Evolutionary conservation across 345 rosid genomes (phyloP).

Genomic region (Rhizophora mangle): DNA sequence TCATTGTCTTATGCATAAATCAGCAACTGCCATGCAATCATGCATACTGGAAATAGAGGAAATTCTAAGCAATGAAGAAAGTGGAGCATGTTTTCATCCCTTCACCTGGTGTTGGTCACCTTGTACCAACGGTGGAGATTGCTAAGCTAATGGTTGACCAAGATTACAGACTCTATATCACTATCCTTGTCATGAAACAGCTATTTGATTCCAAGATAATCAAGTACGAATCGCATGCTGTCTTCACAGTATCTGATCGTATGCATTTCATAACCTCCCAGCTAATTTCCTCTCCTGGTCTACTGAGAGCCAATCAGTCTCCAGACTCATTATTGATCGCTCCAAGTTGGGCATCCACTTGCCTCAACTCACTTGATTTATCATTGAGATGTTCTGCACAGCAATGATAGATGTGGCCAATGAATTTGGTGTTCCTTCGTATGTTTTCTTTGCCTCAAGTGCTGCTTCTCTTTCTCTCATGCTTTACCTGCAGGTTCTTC

Average conservation of each 20-base stretch:
- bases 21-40: too few species aligned
- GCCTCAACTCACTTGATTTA: constrained; percentile 39
- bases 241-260: background rate
- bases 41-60: too few species aligned
- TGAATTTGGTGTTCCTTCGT: constrained; percentile 41
- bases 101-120: constrained; percentile 12
- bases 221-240: background rate
- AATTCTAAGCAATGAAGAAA: background rate
- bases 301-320: background rate
- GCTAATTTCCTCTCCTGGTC: background rate
- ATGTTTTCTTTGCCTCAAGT: constrained; percentile 43
- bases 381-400: constrained; percentile 52
- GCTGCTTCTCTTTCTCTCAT: constrained; percentile 35
- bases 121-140: constrained; percentile 6
- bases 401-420: constrained; percentile 48
- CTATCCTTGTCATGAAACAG: background rate
- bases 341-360: constrained; percentile 13
- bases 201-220: background rate
- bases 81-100: constrained; percentile 3
- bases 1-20: too few species aligned
- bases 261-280: background rate
- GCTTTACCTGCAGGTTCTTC: constrained; percentile 21
- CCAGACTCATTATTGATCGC: background rate
- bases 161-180: constrained; percentile 3
- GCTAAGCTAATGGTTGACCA: background rate